These are phyloP conservation scores for Cutaneotrichosporon sp. DNA, from an alignment of 1,284 basidiomycete genomes.

Conservation along the genomic window DNA sequence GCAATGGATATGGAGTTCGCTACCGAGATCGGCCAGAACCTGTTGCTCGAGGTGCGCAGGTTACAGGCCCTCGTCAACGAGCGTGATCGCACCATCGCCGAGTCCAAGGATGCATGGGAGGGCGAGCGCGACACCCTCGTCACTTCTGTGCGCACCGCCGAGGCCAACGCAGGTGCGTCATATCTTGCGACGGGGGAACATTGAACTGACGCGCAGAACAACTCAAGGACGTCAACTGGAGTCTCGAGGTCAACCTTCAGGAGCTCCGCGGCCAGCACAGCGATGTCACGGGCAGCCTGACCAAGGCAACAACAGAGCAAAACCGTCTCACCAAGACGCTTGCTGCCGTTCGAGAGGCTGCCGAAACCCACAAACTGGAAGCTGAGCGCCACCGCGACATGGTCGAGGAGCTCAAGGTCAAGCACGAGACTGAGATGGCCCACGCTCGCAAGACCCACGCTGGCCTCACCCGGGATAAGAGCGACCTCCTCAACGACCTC, in stretches of 20 bases:
- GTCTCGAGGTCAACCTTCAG: constrained; percentile 88
- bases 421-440: constrained; percentile 89
- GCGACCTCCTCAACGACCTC: constrained; percentile 78
- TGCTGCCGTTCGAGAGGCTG: constrained; percentile 68
- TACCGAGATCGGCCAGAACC: constrained; percentile 88
- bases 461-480: constrained; percentile 84
- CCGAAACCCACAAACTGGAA: constrained; percentile 84
- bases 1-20: constrained; percentile 72
- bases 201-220: constrained; percentile 56
- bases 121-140: constrained; percentile 68
- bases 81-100: constrained; percentile 81
- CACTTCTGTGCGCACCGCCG: constrained; percentile 68
- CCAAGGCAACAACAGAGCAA: constrained; percentile 77
- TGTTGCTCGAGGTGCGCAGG: constrained; percentile 82
- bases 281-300: constrained; percentile 65
- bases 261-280: constrained; percentile 73
- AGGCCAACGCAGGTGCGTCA: constrained; percentile 69
- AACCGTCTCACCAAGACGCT: constrained; percentile 76
- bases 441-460: constrained; percentile 83
- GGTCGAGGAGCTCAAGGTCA: constrained; percentile 74
- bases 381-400: constrained; percentile 68
- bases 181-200: background rate
- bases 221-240: constrained; percentile 98
- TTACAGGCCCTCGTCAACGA: constrained; percentile 82
- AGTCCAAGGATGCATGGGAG: constrained; percentile 82